These are phyloP conservation scores for Hypoxylon sp. DNA, from an alignment of 2,329 filamentous ascomycete genomes.

Conservation along the genomic window DNA sequence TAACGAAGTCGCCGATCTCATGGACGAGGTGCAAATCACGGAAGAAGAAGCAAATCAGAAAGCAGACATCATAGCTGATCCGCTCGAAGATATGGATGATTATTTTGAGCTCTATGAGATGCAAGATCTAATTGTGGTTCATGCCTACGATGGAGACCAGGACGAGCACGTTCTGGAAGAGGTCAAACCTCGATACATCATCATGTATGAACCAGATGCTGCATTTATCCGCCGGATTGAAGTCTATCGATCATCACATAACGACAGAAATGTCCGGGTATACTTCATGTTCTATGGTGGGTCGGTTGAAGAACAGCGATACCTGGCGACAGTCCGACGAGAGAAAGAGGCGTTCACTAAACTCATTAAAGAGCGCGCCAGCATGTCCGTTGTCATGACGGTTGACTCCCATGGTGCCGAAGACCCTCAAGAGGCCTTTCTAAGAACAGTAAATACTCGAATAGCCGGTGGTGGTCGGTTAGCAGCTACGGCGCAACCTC, in stretches of 20 bases:
- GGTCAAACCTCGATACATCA: conserved; percentile 90
- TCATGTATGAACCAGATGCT: conserved; percentile 98
- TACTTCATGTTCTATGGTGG: conserved; percentile 98
- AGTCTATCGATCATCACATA: conserved; percentile 95
- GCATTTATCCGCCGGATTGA: conserved; percentile 95
- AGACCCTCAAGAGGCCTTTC: conserved; percentile 90
- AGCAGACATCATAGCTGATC: conserved; percentile 80
- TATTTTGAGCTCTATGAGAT: conserved; percentile 94
- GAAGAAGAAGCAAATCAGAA: conserved; percentile 83
- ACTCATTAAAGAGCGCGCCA: conserved; percentile 92
- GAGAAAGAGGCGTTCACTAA: conserved; percentile 98
- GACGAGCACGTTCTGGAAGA: conserved; percentile 98
- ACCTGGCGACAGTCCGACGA: conserved; percentile 87
- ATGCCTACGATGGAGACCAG: conserved; percentile 95
- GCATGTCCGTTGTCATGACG: conserved; percentile 91
- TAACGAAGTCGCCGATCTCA: conserved; percentile 82
- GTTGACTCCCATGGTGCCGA: conserved; percentile 77
- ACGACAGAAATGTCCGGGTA: conserved; percentile 87
- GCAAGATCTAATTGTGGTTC: conserved; percentile 88
- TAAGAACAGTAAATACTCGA: conserved; percentile 95
- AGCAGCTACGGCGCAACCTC: conserved; percentile 85
- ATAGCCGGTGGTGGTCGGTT: conserved; percentile 94
- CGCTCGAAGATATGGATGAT: conserved; percentile 90
- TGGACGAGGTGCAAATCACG: conserved; percentile 86
- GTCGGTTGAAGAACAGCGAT: conserved; percentile 95